phyloP scores from a whole-genome alignment of 1,139 yeast genomes.

The Candida gigantensis region DNA sequence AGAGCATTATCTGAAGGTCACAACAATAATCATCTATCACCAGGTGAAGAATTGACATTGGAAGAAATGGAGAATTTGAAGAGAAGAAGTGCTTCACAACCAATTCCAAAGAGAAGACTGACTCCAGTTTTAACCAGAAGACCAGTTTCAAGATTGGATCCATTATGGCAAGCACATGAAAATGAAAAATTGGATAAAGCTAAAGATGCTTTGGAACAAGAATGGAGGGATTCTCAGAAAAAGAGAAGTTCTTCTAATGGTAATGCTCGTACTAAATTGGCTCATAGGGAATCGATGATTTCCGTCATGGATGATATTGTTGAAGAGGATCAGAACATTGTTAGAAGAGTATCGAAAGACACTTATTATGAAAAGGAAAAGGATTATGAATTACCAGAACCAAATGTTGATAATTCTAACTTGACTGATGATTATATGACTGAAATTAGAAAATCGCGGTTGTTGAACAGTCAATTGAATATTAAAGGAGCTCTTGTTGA shows the following conservation, averaged over 20 bases:
- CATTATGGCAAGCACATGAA: slow-evolving; percentile 52
- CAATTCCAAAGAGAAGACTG: slow-evolving; percentile 37
- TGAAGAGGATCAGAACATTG: slow-evolving; percentile 10
- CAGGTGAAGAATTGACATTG: slow-evolving; percentile 29
- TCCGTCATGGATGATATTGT: slow-evolving; percentile 31
- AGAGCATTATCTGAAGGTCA: slow-evolving; percentile 45
- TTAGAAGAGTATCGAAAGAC: slow-evolving; percentile 21
- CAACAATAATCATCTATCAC: slow-evolving; percentile 13
- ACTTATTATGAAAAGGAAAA: slow-evolving; percentile 21
- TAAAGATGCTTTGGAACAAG: slow-evolving; percentile 44
- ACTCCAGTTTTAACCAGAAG: slow-evolving; percentile 51
- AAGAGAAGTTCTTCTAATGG: slow-evolving; percentile 15
- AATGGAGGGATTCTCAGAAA: slow-evolving; percentile 23
- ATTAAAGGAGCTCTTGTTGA: slow-evolving; percentile 29
- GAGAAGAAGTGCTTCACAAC: slow-evolving; percentile 51
- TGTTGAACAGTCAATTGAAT: slow-evolving; percentile 46
- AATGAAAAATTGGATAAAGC: slow-evolving; percentile 51
- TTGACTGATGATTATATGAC: slow-evolving; percentile 48
- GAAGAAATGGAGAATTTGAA: slow-evolving; percentile 46
- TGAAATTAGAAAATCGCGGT: slow-evolving; percentile 46
- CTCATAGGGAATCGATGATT: slow-evolving; percentile 43
- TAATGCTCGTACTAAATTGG: slow-evolving; percentile 18
- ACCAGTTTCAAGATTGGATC: slow-evolving; percentile 74
- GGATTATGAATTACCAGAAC: slow-evolving; percentile 40
- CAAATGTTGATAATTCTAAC: slow-evolving; percentile 37